Evolutionary conservation across 1,284 basidiomycete genomes (phyloP), one percentile per base, ranked within the genome.

Genomic region (Heterobasidion irregulare): DNA sequence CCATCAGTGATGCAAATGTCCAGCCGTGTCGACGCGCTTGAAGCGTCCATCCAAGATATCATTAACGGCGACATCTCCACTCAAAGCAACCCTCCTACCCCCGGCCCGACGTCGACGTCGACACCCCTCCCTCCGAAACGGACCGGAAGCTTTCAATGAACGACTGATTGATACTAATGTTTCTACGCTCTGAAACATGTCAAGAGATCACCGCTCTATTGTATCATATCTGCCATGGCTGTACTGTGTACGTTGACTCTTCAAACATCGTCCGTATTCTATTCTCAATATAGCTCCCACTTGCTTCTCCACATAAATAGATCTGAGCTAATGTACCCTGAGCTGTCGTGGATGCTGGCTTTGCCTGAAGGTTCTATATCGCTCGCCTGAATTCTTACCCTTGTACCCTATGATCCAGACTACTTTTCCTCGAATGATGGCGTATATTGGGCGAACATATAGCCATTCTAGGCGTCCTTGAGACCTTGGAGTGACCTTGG

Each of bases 21-120:
- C 4, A 78, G 79, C 45, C 78, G 89, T 48, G 89, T 92, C n/a
- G 89, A 92, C 63, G 79, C 86, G 6, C 74, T 92, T 32, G 89
- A 92, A 66, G 79, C 82, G 18, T 83, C 88, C 9, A 89, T 92
- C 53, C 87, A 91, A 62, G 89, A 92, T 64, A 88, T 92, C 53
- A 91, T 92, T 62, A 90, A 83, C 60, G 82, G 82, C 33, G 86
- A 88, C 58, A 41, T 45, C n/a, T 43, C 53, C n/a, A 15, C 53
- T 16, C 16, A 51, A 19, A 61, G 54, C 48, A 52, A 53, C 32
- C 54, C 59, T 26, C 48, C 59, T 7, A 58, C 59, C 8, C 58
- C 59, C 15, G 53, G 47, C 6, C 19, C 47, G 15, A 26, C 43
- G 7, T 16, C 44, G 9, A 35, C 49, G 0, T 35, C 43, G 12